Percentiles rank a stretch among this genome's conserved stretches.
Evolutionary conservation across 305 asterid species (phyloP).

Genomic region (Fraxinus ornus): DNA sequence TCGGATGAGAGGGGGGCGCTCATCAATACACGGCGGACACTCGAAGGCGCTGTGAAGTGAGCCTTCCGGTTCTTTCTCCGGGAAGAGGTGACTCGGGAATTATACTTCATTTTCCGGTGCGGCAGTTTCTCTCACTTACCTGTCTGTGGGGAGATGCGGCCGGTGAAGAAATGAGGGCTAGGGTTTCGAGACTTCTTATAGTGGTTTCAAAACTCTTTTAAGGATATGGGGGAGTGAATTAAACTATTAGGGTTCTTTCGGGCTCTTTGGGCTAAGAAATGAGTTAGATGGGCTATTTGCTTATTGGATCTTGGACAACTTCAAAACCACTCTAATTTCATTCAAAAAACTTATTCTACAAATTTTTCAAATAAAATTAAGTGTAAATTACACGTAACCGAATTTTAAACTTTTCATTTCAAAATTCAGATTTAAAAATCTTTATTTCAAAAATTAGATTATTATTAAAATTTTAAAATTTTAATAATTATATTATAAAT

Average conservation of each 20-base stretch:
- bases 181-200: slow-evolving; percentile 18
- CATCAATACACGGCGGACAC: slow-evolving; percentile 58
- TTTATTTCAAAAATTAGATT: no score
- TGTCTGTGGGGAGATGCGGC: background rate
- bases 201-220: background rate
- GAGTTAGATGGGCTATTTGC: background rate
- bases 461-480: no score
- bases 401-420: no score
- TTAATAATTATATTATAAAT: no score
- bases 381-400: no score
- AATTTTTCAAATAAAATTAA: no score
- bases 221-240: background rate
- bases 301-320: background rate
- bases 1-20: slow-evolving; percentile 59
- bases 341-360: background rate
- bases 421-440: no score
- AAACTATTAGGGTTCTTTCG: background rate
- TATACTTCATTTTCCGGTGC: slow-evolving; percentile 49
- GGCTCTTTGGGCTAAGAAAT: background rate
- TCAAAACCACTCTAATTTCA: background rate
- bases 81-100: slow-evolving; percentile 57
- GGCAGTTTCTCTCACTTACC: background rate
- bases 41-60: slow-evolving; percentile 64
- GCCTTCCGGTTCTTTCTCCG: slow-evolving; percentile 64
- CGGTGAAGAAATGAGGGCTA: background rate